Percentiles rank a stretch among this genome's conserved stretches.
Evolutionary conservation across 2,329 filamentous ascomycete species (phyloP).

Genomic region (Hymenotorrendiella dingleyae): DNA sequence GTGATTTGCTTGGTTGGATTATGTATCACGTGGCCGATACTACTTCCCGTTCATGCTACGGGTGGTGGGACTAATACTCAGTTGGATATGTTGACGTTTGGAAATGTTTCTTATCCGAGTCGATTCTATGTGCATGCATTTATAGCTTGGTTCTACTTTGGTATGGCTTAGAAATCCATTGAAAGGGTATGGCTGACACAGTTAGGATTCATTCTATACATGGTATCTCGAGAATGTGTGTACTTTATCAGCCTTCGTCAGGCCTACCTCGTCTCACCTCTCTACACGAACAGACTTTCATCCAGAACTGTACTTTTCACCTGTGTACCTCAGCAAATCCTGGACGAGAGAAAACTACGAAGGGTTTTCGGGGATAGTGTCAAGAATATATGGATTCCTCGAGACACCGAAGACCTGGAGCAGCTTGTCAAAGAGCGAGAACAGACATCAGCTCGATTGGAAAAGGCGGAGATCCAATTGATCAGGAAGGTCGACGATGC

Average conservation of each 20-base stretch:
- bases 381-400: constrained; percentile 58
- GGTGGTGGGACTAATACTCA: constrained; percentile 48
- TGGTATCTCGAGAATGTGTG: constrained; percentile 59
- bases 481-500: constrained; percentile 52
- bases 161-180: constrained; percentile 10
- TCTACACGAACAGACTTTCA: constrained; percentile 58
- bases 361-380: constrained; percentile 56
- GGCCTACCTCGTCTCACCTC: constrained; percentile 60
- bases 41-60: constrained; percentile 59
- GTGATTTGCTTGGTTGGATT: constrained; percentile 57
- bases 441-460: constrained; percentile 53
- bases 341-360: constrained; percentile 51
- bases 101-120: constrained; percentile 47
- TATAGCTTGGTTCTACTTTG: constrained; percentile 58
- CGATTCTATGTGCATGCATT: constrained; percentile 56
- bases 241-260: constrained; percentile 66
- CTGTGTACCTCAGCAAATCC: constrained; percentile 54
- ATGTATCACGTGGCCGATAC: constrained; percentile 56
- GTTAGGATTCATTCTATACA: constrained; percentile 55
- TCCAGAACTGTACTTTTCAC: constrained; percentile 64
- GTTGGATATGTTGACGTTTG: constrained; percentile 54
- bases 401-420: constrained; percentile 52
- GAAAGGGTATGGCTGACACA: constrained; percentile 6
- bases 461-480: constrained; percentile 57
- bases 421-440: constrained; percentile 55